Conservation (phyloP, 768 basidiomycete species). For the Tricholoma hemisulphureum region DNA sequence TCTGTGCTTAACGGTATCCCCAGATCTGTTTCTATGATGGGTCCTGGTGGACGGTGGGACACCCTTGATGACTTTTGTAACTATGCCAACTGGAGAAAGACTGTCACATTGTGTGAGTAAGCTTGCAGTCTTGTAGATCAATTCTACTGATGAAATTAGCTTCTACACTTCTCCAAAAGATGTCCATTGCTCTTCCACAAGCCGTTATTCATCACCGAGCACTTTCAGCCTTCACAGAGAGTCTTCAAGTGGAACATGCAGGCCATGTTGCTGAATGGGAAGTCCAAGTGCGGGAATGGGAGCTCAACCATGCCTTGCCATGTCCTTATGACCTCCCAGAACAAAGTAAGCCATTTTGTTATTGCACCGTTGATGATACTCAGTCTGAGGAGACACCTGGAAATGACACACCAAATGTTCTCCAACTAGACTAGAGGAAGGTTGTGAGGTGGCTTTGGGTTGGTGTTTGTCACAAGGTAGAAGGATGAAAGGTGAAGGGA, state of each 20-base stretch:
- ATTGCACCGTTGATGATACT: no score
- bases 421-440: no score
- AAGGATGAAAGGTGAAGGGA: no score
- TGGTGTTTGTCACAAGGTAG: no score
- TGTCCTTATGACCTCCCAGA: no score
- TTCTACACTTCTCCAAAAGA: neutral
- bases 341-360: no score
- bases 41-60: slow-evolving; percentile 21
- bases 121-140: neutral
- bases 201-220: slow-evolving; percentile 9
- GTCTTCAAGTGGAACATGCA: slow-evolving; percentile 1
- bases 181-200: slow-evolving; percentile 8
- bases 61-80: slow-evolving; percentile 22
- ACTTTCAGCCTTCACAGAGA: slow-evolving; percentile 4
- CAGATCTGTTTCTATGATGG: slow-evolving; percentile 22
- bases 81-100: slow-evolving; percentile 23
- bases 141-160: neutral
- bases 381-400: no score
- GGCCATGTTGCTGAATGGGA: neutral
- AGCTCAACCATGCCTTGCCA: no score
- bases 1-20: slow-evolving; percentile 15
- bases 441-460: no score
- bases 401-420: no score
- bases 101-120: neutral
- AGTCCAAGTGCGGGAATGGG: slow-evolving; percentile 2